phyloP scores from a whole-genome alignment of 805 yeast species.

The Lipomyces yamadae region DNA sequence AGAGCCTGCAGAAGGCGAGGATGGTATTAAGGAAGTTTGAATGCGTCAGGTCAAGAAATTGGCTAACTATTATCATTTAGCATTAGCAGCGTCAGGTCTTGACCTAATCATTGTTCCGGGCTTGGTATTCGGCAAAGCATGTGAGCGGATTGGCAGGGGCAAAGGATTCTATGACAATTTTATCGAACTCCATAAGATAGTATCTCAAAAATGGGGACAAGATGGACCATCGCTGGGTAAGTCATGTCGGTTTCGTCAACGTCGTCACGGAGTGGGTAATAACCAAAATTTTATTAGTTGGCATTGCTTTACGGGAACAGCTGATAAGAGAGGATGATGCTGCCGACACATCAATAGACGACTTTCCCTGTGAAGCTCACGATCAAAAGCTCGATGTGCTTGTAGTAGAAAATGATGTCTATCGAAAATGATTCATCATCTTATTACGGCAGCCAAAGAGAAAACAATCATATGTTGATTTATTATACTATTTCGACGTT shows the following conservation, averaged over 20 bases:
- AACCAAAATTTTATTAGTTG: conserved; percentile 47
- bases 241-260: neutral
- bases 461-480: too few species aligned
- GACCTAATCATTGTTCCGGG: conserved; percentile 87
- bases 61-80: conserved; percentile 13
- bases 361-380: conserved; percentile 63
- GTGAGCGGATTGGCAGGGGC: conserved; percentile 84
- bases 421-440: neutral
- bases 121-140: conserved; percentile 65
- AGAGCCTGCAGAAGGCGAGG: conserved; percentile 27
- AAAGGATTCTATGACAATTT: conserved; percentile 89
- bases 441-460: too few species aligned
- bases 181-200: conserved; percentile 55
- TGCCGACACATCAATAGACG: conserved; percentile 4
- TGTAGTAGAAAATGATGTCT: conserved; percentile 49
- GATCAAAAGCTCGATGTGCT: conserved; percentile 66
- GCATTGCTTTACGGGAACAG: conserved; percentile 69
- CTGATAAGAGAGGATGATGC: conserved; percentile 47
- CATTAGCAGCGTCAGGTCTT: conserved; percentile 50
- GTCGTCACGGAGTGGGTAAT: neutral
- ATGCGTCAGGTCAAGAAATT: neutral
- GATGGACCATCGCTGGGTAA: conserved; percentile 20
- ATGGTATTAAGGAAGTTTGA: conserved; percentile 15
- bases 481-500: too few species aligned
- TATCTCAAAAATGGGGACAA: conserved; percentile 29